These are phyloP conservation scores for Saccharomycopsis hybrid DNA, from an alignment of 1,139 yeast genomes.

Conservation along the genomic window DNA sequence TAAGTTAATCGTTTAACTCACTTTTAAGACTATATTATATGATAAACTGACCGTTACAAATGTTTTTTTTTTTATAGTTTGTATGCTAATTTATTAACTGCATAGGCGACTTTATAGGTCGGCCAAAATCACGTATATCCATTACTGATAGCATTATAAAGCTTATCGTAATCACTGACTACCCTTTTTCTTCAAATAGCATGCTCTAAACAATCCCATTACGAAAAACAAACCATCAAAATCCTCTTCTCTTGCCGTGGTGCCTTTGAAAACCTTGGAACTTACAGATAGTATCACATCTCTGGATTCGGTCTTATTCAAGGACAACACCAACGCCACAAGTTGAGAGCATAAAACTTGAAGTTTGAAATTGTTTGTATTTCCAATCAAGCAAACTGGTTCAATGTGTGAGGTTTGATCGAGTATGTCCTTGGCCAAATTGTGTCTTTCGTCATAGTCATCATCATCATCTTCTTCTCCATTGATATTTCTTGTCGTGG, in stretches of 20 bases:
- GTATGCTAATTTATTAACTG: no score
- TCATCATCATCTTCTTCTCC: conserved; percentile 3
- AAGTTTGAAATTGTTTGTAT: conserved; percentile 27
- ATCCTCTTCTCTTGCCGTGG: conserved; percentile 23
- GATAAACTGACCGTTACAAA: no score
- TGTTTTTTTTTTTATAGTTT: no score
- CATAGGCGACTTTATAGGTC: no score
- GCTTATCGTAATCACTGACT: no score
- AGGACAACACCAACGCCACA: conserved; percentile 25
- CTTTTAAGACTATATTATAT: no score
- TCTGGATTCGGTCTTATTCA: conserved; percentile 23
- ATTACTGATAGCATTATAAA: no score
- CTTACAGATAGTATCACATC: conserved; percentile 35
- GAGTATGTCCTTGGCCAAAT: conserved; percentile 24
- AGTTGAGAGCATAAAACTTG: conserved; percentile 28
- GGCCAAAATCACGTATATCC: no score
- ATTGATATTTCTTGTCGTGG: conserved; percentile 3
- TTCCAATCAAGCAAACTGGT: conserved; percentile 26
- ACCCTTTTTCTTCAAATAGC: conserved; percentile 3
- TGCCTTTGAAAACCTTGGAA: conserved; percentile 33
- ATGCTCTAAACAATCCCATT: conserved; percentile 23
- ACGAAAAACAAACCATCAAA: conserved; percentile 23
- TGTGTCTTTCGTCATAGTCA: conserved; percentile 23
- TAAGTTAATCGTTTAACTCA: no score
- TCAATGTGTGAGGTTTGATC: conserved; percentile 26